Evolutionary conservation across 2,329 filamentous ascomycete species (phyloP).

Genomic region (Neopestalotiopsis sp.): DNA sequence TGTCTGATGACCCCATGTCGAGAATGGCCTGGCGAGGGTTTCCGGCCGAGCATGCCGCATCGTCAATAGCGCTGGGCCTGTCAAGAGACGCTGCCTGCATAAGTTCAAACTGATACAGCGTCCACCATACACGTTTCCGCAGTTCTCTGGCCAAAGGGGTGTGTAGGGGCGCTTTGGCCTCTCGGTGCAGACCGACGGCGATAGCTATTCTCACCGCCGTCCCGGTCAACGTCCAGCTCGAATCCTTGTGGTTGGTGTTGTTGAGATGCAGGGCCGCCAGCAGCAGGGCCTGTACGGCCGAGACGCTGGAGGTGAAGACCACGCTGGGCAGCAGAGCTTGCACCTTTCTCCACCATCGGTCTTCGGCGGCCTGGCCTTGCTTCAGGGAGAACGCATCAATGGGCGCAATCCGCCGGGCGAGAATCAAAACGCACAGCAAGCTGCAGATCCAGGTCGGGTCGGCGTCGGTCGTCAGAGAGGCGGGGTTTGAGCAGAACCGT

Average conservation of each 20-base stretch:
- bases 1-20: constrained; percentile 40
- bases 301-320: constrained; percentile 46
- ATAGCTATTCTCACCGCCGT: constrained; percentile 47
- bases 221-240: constrained; percentile 47
- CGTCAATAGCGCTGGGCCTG: constrained; percentile 47
- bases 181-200: constrained; percentile 48
- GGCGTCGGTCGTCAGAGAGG: constrained; percentile 30
- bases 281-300: constrained; percentile 46
- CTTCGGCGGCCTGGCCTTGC: constrained; percentile 33
- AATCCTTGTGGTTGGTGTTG: constrained; percentile 48
- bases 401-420: constrained; percentile 39
- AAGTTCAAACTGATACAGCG: constrained; percentile 39
- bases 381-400: constrained; percentile 38
- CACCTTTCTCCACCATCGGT: constrained; percentile 45
- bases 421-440: constrained; percentile 45
- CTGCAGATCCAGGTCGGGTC: constrained; percentile 47
- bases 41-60: constrained; percentile 37
- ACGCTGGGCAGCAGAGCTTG: constrained; percentile 45
- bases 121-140: constrained; percentile 39
- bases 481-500: constrained; percentile 31
- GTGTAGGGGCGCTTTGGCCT: constrained; percentile 39
- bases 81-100: constrained; percentile 49
- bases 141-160: constrained; percentile 38
- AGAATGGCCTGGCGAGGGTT: constrained; percentile 41
- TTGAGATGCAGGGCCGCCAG: constrained; percentile 48